Evolutionary conservation across 1,284 basidiomycete species (phyloP).

Genomic region (Cryptococcus neoformans): DNA sequence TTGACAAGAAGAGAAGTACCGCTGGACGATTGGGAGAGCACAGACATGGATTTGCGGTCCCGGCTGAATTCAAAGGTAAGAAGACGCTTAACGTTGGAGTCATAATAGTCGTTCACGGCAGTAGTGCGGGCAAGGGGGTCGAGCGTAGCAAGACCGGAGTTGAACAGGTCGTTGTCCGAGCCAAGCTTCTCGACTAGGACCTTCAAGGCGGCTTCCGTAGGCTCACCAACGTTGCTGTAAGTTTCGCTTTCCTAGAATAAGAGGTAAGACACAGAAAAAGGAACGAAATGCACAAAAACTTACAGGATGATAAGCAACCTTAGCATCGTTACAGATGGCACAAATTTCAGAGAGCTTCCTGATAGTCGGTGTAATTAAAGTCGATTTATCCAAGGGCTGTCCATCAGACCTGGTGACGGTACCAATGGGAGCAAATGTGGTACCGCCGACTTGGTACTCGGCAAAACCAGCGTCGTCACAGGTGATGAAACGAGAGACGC

Average conservation of each 20-base stretch:
- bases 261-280: too few relatives aligned
- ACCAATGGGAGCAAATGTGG: constrained; percentile 82
- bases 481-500: constrained; percentile 77
- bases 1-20: constrained; percentile 75
- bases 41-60: constrained; percentile 99
- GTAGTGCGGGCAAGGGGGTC: constrained; percentile 64
- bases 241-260: constrained; percentile 64
- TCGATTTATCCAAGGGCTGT: constrained; percentile 55
- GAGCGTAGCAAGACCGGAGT: constrained; percentile 58
- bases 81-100: constrained; percentile 68
- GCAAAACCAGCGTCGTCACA: constrained; percentile 58
- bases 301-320: constrained; percentile 78
- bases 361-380: constrained; percentile 68
- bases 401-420: constrained; percentile 64
- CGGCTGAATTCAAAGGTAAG: constrained; percentile 96
- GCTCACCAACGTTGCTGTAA: constrained; percentile 89
- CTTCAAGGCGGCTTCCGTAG: constrained; percentile 92
- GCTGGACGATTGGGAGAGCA: constrained; percentile 68
- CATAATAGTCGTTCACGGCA: constrained; percentile 79
- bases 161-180: constrained; percentile 52
- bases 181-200: constrained; percentile 86
- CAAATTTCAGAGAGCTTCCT: constrained; percentile 82
- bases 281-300: constrained; percentile 25
- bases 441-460: constrained; percentile 80
- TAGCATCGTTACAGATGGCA: constrained; percentile 89